These are phyloP conservation scores for Withania somnifera DNA, from an alignment of 305 asterid genomes.

Conservation along the genomic window DNA sequence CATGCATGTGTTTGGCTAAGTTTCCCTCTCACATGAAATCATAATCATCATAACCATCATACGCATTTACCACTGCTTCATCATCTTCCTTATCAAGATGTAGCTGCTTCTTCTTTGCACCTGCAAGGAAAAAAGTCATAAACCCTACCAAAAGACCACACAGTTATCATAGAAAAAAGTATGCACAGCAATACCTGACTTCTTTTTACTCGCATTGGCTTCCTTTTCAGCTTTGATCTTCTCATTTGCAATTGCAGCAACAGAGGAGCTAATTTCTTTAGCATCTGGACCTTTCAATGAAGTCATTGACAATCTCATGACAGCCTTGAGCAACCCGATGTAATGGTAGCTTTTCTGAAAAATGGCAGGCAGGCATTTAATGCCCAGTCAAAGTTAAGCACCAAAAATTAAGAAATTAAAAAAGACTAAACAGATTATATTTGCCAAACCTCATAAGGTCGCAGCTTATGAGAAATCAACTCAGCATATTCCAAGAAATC, in stretches of 20 bases:
- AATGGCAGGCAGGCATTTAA: not conserved
- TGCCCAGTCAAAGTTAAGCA: too few species aligned
- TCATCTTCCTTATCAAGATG: too few species aligned
- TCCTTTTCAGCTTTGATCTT: constrained; percentile 87
- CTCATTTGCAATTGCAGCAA: constrained; percentile 87
- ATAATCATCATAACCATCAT: constrained; percentile 20
- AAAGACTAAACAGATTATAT: not conserved
- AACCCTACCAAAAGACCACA: not conserved
- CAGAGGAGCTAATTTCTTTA: constrained; percentile 69
- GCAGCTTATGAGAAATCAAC: too few species aligned
- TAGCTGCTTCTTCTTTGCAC: too few species aligned
- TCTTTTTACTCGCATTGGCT: constrained; percentile 74
- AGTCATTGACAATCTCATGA: constrained; percentile 67
- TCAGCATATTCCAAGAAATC: too few species aligned
- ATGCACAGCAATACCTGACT: constrained; percentile 24
- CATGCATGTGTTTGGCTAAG: not conserved
- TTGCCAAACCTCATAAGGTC: too few species aligned
- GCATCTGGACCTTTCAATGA: constrained; percentile 71
- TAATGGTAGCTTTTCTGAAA: constrained; percentile 81
- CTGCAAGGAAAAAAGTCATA: not conserved
- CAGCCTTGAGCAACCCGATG: constrained; percentile 61
- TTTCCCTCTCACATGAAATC: constrained; percentile 21
- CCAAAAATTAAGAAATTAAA: too few species aligned
- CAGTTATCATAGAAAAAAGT: not conserved
- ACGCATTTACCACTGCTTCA: constrained; percentile 10